Evolutionary conservation across 352 stramenopile species (phyloP).

Genomic region (Blastocystis sp.): DNA sequence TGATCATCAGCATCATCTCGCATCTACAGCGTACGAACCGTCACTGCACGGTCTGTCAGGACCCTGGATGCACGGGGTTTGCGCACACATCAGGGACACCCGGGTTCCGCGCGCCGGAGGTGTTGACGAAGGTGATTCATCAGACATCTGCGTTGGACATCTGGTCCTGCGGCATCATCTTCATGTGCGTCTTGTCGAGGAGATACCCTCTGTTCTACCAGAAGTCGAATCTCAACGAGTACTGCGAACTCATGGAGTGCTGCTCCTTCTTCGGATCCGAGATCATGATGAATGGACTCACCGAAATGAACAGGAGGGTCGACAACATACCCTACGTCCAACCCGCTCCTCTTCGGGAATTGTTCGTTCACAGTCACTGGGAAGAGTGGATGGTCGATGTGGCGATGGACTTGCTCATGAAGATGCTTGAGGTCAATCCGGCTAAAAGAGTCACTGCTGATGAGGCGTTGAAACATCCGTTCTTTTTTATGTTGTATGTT

Average conservation of each 20-base stretch:
- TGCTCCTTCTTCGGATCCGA: slow-evolving; percentile 46
- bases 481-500: background rate
- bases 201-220: slow-evolving; percentile 60
- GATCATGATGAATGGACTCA: background rate
- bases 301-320: slow-evolving; percentile 42
- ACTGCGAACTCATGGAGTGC: slow-evolving; percentile 53
- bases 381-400: slow-evolving; percentile 55
- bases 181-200: slow-evolving; percentile 42
- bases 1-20: slow-evolving; percentile 33
- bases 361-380: slow-evolving; percentile 13
- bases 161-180: slow-evolving; percentile 61
- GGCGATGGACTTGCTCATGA: slow-evolving; percentile 37
- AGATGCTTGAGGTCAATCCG: slow-evolving; percentile 57
- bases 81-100: slow-evolving; percentile 51
- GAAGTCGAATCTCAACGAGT: slow-evolving; percentile 54
- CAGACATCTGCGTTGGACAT: slow-evolving; percentile 54
- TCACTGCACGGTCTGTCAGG: slow-evolving; percentile 5
- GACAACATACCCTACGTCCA: slow-evolving; percentile 38
- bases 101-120: slow-evolving; percentile 51
- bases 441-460: slow-evolving; percentile 34
- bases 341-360: background rate
- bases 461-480: slow-evolving; percentile 52
- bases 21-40: slow-evolving; percentile 22
- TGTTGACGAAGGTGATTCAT: slow-evolving; percentile 52
- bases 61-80: slow-evolving; percentile 33